These are phyloP conservation scores for Phaffia australis DNA, from an alignment of 768 basidiomycete species.

Conservation along the genomic window DNA sequence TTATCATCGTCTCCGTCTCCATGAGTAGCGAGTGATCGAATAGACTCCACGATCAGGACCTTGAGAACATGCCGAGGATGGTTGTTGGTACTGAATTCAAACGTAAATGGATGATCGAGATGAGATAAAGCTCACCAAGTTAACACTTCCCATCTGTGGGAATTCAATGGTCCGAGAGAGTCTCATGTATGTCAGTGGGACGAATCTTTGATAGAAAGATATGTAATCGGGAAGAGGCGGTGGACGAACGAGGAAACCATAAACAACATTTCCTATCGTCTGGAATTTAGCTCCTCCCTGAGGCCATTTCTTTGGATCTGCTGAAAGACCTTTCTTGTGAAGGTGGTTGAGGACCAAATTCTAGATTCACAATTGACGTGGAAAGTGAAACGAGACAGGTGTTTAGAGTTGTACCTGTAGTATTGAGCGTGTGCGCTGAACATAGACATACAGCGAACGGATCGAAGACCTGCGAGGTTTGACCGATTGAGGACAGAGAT, in stretches of 20 bases:
- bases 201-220: not conserved
- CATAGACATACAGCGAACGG: not conserved
- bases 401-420: not conserved
- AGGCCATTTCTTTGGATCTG: constrained; percentile 24
- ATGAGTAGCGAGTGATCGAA: constrained; percentile 57
- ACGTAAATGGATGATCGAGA: not conserved
- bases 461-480: not conserved
- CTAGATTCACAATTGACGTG: not conserved
- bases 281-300: constrained; percentile 49
- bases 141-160: constrained; percentile 76
- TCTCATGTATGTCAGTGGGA: not conserved
- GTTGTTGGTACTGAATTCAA: not conserved
- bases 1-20: constrained; percentile 45
- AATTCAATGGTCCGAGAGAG: not conserved
- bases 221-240: constrained; percentile 46
- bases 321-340: constrained; percentile 57
- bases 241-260: constrained; percentile 44
- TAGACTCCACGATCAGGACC: constrained; percentile 78
- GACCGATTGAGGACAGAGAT: constrained; percentile 11
- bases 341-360: constrained; percentile 48
- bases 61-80: not conserved
- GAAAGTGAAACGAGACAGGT: too few species aligned
- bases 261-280: constrained; percentile 78
- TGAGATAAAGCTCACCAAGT: constrained; percentile 42
- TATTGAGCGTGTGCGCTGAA: not conserved